A percentile compares a stretch with the other conserved stretches of the same genome.
Conservation (phyloP, 2,329 filamentous ascomycete species). For the Macrophomina phaseolina region DNA sequence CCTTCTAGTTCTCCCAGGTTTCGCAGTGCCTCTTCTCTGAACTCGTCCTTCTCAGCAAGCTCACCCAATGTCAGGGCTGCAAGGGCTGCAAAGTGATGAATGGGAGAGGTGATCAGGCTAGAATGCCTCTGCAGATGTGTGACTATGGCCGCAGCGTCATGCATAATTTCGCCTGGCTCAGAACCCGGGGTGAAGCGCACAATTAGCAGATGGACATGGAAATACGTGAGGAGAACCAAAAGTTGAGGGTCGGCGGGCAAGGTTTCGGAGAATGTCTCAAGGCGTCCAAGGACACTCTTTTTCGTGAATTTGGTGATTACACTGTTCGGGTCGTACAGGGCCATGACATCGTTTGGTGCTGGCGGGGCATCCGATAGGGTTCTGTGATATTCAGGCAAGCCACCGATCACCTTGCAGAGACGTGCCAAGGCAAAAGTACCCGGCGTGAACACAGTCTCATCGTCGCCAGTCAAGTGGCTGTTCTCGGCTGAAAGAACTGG, state of each 20-base stretch:
- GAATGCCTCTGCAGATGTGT: constrained; percentile 33
- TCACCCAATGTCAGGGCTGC: constrained; percentile 44
- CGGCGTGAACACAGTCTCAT: constrained; percentile 21
- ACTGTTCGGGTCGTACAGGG: constrained; percentile 36
- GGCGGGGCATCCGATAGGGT: constrained; percentile 37
- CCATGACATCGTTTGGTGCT: constrained; percentile 30
- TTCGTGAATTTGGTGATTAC: constrained; percentile 36
- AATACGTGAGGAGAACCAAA: constrained; percentile 42
- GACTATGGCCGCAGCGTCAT: constrained; percentile 39
- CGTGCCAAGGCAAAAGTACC: constrained; percentile 43
- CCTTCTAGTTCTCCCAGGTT: constrained; percentile 45
- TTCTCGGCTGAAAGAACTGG: constrained; percentile 40
- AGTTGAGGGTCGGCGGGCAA: constrained; percentile 36
- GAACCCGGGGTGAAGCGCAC: constrained; percentile 37
- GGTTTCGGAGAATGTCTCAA: constrained; percentile 41
- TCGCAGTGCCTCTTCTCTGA: constrained; percentile 42
- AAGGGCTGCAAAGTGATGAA: constrained; percentile 44
- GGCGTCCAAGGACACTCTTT: constrained; percentile 38
- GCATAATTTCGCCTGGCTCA: constrained; percentile 37
- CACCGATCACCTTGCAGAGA: constrained; percentile 38
- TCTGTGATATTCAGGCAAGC: constrained; percentile 33
- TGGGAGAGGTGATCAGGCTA: constrained; percentile 39
- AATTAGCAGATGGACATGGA: constrained; percentile 44
- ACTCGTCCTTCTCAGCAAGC: constrained; percentile 42
- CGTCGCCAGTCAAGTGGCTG: constrained; percentile 33